These are phyloP conservation scores for Leptodontidium sp. DNA, from an alignment of 2,329 filamentous ascomycete genomes.

Conservation along the genomic window DNA sequence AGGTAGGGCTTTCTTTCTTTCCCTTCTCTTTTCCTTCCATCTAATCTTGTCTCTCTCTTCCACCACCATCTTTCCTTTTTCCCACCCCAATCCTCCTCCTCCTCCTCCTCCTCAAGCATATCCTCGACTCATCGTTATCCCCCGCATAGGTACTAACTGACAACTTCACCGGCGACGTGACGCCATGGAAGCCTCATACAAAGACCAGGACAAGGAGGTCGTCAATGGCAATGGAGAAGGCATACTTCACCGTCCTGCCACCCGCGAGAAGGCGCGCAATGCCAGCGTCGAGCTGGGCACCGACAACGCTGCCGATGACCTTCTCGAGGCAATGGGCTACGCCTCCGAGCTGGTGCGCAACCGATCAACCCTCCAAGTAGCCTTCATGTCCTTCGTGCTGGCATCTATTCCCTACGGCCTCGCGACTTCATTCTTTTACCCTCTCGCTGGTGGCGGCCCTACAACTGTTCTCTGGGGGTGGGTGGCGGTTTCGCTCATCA, in stretches of 20 bases:
- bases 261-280: slow-evolving; percentile 19
- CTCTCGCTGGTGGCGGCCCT: slow-evolving; percentile 71
- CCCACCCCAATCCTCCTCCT: not conserved
- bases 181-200: slow-evolving; percentile 8
- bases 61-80: not conserved
- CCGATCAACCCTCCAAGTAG: slow-evolving; percentile 72
- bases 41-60: not conserved
- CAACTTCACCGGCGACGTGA: not conserved
- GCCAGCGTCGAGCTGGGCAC: slow-evolving; percentile 6
- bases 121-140: not conserved
- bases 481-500: slow-evolving; percentile 72
- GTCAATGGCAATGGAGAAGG: not conserved
- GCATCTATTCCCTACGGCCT: slow-evolving; percentile 77
- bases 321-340: slow-evolving; percentile 72
- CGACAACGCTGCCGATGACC: slow-evolving; percentile 59
- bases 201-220: slow-evolving; percentile 8
- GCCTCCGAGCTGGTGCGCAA: slow-evolving; percentile 70
- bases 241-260: slow-evolving; percentile 13
- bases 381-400: slow-evolving; percentile 80
- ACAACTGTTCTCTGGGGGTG: slow-evolving; percentile 78
- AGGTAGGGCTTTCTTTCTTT: not conserved
- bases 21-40: too few relatives aligned
- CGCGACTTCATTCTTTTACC: slow-evolving; percentile 71
- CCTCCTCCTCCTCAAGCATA: not conserved
- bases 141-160: not conserved